Percentiles rank a stretch among this genome's conserved stretches.
Conservation (phyloP, 495 filamentous ascomycete genomes). For the Xeromyces bisporus region DNA sequence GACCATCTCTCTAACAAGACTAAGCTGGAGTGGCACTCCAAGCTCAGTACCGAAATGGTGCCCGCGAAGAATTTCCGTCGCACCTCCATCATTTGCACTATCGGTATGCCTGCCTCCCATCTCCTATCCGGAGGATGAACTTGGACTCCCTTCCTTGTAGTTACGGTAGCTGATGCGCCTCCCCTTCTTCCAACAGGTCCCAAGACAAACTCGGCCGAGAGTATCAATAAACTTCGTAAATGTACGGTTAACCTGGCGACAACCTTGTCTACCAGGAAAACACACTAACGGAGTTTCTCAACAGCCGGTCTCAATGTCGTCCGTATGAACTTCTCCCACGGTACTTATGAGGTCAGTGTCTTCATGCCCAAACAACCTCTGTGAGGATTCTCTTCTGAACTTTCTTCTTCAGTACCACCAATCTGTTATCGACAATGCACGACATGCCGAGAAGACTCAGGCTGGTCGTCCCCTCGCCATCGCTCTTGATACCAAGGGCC, state of each 20-base stretch:
- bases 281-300: slow-evolving; percentile 8
- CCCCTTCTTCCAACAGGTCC: slow-evolving; percentile 36
- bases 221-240: slow-evolving; percentile 79
- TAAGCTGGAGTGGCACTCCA: slow-evolving; percentile 82
- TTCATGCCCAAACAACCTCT: slow-evolving; percentile 7
- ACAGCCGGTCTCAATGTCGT: slow-evolving; percentile 85
- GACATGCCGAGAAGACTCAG: slow-evolving; percentile 58
- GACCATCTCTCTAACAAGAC: slow-evolving; percentile 69
- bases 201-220: slow-evolving; percentile 96
- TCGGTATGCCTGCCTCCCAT: slow-evolving; percentile 40
- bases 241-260: slow-evolving; percentile 18
- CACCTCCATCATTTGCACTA: slow-evolving; percentile 97
- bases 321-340: slow-evolving; percentile 99
- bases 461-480: slow-evolving; percentile 82
- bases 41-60: slow-evolving; percentile 60
- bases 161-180: background rate
- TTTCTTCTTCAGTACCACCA: slow-evolving; percentile 57
- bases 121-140: too few species aligned
- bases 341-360: slow-evolving; percentile 60
- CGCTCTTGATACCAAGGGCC: slow-evolving; percentile 96
- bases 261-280: background rate
- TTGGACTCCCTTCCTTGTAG: too few species aligned
- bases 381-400: slow-evolving; percentile 3
- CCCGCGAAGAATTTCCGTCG: slow-evolving; percentile 79
- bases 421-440: slow-evolving; percentile 88